Percentiles rank a stretch among this genome's conserved stretches.
Evolutionary conservation across 441 rosid genomes (phyloP).

Genomic region (Pelargonium cotyledonis): DNA sequence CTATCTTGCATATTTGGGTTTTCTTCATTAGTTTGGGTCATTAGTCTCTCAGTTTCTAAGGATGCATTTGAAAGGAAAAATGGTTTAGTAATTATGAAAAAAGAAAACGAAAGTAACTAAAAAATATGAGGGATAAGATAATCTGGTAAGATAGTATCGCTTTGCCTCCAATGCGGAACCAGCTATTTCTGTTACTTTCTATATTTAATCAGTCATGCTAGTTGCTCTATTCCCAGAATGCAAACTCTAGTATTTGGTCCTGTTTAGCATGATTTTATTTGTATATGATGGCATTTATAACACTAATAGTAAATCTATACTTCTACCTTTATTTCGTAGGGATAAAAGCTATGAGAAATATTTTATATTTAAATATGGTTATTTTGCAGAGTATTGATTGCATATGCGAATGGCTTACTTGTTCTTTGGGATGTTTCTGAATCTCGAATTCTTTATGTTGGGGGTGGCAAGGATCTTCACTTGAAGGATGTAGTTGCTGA

Average conservation of each 20-base stretch:
- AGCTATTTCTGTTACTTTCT: background rate
- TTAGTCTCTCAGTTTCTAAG: background rate
- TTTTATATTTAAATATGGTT: background rate
- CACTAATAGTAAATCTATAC: background rate
- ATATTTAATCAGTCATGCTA: background rate
- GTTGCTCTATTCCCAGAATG: background rate
- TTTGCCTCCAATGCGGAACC: background rate
- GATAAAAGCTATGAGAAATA: slow-evolving; percentile 1
- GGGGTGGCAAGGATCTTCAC: slow-evolving; percentile 52
- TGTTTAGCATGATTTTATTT: background rate
- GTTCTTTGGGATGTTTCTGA: slow-evolving; percentile 61
- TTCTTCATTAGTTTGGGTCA: too few species aligned
- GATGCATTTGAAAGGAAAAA: background rate
- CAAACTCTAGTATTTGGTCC: background rate
- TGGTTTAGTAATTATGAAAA: background rate
- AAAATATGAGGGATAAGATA: background rate
- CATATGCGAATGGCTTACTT: slow-evolving; percentile 47
- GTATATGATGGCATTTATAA: too few species aligned
- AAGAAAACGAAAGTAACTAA: background rate
- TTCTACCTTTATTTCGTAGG: background rate
- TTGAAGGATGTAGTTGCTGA: slow-evolving; percentile 31
- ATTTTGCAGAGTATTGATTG: slow-evolving; percentile 59
- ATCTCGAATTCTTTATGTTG: slow-evolving; percentile 37
- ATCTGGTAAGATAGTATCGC: background rate
- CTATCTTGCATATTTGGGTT: too few species aligned